These are phyloP conservation scores for Leishmania lainsoni DNA, from an alignment of 208 protist genomes.

Conservation along the genomic window DNA sequence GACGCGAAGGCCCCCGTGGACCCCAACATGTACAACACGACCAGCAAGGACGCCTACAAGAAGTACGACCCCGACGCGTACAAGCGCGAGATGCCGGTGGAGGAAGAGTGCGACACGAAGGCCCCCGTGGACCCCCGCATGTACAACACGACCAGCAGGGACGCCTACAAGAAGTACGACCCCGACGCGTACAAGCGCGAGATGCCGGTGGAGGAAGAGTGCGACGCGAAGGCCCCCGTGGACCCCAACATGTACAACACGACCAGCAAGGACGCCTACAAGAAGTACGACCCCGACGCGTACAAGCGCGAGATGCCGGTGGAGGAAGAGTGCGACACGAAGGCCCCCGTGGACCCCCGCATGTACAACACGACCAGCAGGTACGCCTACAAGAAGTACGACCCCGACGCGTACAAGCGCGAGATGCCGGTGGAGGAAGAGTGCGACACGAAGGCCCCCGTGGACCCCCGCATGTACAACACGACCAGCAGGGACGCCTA, in stretches of 20 bases:
- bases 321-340: too few relatives aligned
- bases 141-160: neutral
- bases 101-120: neutral
- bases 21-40: neutral
- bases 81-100: neutral
- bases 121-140: neutral
- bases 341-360: too few relatives aligned
- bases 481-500: too few relatives aligned
- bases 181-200: slow-evolving; percentile 17
- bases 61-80: slow-evolving; percentile 33
- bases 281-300: slow-evolving; percentile 36
- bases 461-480: too few relatives aligned
- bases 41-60: neutral
- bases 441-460: too few relatives aligned
- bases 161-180: neutral
- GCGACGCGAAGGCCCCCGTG: slow-evolving; percentile 21
- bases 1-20: neutral
- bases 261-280: slow-evolving; percentile 38
- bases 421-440: too few relatives aligned
- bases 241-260: neutral
- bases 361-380: too few relatives aligned
- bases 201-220: slow-evolving; percentile 18
- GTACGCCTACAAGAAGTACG: too few relatives aligned
- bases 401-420: too few relatives aligned
- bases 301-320: slow-evolving; percentile 28